Conservation (phyloP, 805 yeast species). For the Brettanomyces bruxellensis region DNA sequence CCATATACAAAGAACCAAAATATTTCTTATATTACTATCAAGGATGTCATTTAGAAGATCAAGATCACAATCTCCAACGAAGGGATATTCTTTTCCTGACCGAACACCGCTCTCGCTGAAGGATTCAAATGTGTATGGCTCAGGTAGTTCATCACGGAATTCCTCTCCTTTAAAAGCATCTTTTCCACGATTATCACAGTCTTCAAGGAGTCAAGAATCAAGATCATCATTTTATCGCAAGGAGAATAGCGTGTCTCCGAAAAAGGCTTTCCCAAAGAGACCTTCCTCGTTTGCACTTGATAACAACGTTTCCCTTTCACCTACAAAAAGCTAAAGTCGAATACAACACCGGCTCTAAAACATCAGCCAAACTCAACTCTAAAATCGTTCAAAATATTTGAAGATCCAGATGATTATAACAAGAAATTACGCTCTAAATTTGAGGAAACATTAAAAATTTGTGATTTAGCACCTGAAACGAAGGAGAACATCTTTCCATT, state of each 20-base stretch:
- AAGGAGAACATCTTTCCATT: not conserved
- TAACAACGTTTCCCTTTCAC: not conserved
- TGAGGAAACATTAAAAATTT: slow-evolving; percentile 1
- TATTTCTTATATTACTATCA: too few relatives aligned
- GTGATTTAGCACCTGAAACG: not conserved
- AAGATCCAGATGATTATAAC: slow-evolving; percentile 4
- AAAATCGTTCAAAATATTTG: slow-evolving; percentile 4
- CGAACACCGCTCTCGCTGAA: slow-evolving; percentile 1
- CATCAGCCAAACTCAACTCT: not conserved
- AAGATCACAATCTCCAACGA: not conserved
- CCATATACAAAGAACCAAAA: too few relatives aligned
- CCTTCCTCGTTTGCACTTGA: not conserved
- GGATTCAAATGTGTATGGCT: slow-evolving; percentile 2
- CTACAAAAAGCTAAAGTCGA: slow-evolving; percentile 1
- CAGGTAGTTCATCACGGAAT: not conserved
- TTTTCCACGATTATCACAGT: not conserved
- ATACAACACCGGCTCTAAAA: too few relatives aligned
- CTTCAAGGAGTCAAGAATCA: not conserved
- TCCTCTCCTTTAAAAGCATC: not conserved
- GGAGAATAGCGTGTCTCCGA: not conserved
- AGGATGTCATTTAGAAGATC: not conserved
- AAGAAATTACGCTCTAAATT: not conserved
- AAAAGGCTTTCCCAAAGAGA: not conserved
- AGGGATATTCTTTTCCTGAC: not conserved
- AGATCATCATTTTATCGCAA: not conserved